Evolutionary conservation across 805 yeast genomes (phyloP), one percentile per base, ranked within the genome.

Genomic region (Kodamaea kakaduensis): DNA sequence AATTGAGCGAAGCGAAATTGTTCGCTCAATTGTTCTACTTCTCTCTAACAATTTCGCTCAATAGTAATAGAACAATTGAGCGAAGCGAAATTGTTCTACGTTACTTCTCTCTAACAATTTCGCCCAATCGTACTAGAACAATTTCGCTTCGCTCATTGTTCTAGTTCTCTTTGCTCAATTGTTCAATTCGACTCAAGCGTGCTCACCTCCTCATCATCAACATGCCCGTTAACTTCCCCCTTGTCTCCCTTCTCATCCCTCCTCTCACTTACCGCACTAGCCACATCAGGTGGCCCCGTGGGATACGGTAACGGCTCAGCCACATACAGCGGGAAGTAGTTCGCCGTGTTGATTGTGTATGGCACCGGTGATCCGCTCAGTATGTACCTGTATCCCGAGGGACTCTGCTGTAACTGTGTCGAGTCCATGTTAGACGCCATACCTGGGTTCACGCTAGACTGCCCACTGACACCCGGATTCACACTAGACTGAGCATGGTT

Each of bases 261-360:
- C 29, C 18, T 17, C 24, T 13, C 23, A 13, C 37, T 30, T 17
- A 31, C 22, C 9, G 31, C 17, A 14, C 39, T 35, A 5, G 38
- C 29, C 10, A 37, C 41, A n/a, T 37, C 43, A 6, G 37, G 47
- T n/a, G 38, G 18, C 14, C 34, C 40, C 1, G 48, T 32, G 8
- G 50, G 51, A 22, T 47, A 41, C 17, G 50, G 53, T 26, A 52
- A 42, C 10, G 34, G 14, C 9, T 44, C 48, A 9, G 40, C 41
- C 38, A 21, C 21, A 22, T 38, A 42, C 34, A 32, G 54, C 9
- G 47, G 44, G 29, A 43, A 41, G 36, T 48, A 46, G 33, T 41
- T 48, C 5, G 39, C 49, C 7, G 47, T 43, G 31, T 43, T 45
- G 15, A 47, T 36, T 4, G 39, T 25, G 27, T 36, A 36, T 9